Evolutionary conservation across 1,139 yeast species (phyloP), one percentile per base, ranked within the genome.

Genomic region (Blastobotrys malaysiensis): DNA sequence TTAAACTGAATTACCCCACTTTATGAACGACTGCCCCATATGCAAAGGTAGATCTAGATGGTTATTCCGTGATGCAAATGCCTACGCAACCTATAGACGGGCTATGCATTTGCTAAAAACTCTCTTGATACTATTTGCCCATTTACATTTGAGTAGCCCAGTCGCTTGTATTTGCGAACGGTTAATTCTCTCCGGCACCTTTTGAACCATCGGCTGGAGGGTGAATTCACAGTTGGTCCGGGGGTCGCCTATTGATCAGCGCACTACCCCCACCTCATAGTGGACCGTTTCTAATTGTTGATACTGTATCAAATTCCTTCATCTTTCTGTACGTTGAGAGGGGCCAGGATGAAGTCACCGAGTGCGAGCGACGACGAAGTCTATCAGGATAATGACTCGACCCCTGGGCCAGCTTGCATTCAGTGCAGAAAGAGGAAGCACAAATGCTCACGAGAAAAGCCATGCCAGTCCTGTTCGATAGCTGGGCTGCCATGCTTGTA

Each of bases 381-480:
- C 26, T 26, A 44, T 16, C 22, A 44, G 3, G 46, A 44, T 16
- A 26, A 7, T 11, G 46, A 44, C 9, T 44, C 46, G 16, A 6
- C 26, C 14, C 22, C 26, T 7, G 46, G 46, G 26, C 46, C 46
- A 11, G 46, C 46, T 2, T 61, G 63, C 47, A 27, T 55, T 7
- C 50, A 52, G 22, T 61, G 63, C 31, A 52, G 63, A 5, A 55
- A 50, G 46, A 51, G 52, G 50, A 61, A 61, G 51, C 53, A 57
- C 43, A 60, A 57, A 44, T 61, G 63, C 49, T 54, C 63, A 1
- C 49, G 60, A 36, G 61, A 58, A 1, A 52, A 54, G 13, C 63
- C 63, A n/a, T 61, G 63, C 43, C 48, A 52, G 31, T 26, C 57
- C 52, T n/a, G 43, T 52, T 27, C 59, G 57, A 24, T 57, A 51